phyloP scores from a whole-genome alignment of 1,284 basidiomycete species.

The Puccinia coronata region DNA sequence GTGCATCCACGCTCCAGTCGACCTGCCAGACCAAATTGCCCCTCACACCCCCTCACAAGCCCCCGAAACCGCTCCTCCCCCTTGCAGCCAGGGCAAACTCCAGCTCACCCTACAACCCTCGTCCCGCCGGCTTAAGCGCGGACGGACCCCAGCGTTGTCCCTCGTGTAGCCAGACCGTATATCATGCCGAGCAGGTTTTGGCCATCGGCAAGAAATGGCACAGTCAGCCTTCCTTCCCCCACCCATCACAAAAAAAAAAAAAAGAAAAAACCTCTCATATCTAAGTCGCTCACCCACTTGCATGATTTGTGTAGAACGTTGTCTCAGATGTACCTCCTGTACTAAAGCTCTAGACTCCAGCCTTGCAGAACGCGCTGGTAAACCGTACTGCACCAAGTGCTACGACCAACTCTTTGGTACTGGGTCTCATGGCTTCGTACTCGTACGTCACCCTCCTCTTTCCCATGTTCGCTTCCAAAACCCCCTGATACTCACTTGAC shows the following conservation, averaged over 20 bases:
- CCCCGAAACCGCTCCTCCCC: not conserved
- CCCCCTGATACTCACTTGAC: not conserved
- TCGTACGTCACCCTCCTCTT: conserved; percentile 4
- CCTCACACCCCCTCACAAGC: not conserved
- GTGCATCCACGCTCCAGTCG: not conserved
- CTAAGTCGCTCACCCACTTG: not conserved
- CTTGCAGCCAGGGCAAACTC: not conserved
- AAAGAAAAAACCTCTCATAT: not conserved
- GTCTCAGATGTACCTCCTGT: conserved; percentile 23
- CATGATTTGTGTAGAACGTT: conserved; percentile 24
- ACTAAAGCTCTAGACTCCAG: conserved; percentile 20
- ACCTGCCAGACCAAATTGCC: not conserved
- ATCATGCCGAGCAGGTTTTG: conserved; percentile 41
- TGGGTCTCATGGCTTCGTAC: conserved; percentile 27
- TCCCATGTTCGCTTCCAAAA: not conserved
- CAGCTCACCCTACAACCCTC: not conserved
- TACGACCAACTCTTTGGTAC: conserved; percentile 29
- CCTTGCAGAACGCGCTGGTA: conserved; percentile 31
- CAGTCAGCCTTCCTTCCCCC: conserved; percentile 5
- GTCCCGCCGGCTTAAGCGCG: not conserved
- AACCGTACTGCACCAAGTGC: conserved; percentile 32
- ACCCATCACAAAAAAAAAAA: not conserved
- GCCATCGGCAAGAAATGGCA: conserved; percentile 47
- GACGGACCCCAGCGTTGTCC: conserved; percentile 36
- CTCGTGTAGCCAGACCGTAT: conserved; percentile 21